Conservation (phyloP, 495 filamentous ascomycete genomes). For the Podospora pseudopauciseta region DNA sequence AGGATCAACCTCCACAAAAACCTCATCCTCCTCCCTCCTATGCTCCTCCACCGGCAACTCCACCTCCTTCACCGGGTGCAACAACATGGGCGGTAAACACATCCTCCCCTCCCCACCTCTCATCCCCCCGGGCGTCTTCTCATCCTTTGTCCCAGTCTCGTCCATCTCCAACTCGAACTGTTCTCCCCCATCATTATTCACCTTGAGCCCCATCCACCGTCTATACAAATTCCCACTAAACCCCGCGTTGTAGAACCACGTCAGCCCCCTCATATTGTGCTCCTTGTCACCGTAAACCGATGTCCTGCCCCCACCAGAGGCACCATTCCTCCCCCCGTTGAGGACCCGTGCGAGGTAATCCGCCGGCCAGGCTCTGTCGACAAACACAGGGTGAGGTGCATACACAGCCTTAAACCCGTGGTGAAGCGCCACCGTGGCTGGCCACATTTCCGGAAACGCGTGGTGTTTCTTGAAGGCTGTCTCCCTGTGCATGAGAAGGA, state of each 20-base stretch:
- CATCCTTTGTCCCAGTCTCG: slow-evolving; percentile 49
- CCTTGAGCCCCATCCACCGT: slow-evolving; percentile 79
- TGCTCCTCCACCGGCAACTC: slow-evolving; percentile 72
- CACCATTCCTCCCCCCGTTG: slow-evolving; percentile 81
- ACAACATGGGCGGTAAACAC: slow-evolving; percentile 87
- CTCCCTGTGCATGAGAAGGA: slow-evolving; percentile 85
- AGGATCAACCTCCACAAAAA: slow-evolving; percentile 39
- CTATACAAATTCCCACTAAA: slow-evolving; percentile 80
- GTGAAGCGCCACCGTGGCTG: slow-evolving; percentile 77
- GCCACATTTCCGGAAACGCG: slow-evolving; percentile 97
- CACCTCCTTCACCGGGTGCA: slow-evolving; percentile 90
- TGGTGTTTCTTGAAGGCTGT: slow-evolving; percentile 75
- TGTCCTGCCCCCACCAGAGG: slow-evolving; percentile 64
- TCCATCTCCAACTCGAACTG: slow-evolving; percentile 65
- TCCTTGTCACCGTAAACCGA: slow-evolving; percentile 81
- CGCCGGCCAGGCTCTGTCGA: slow-evolving; percentile 86
- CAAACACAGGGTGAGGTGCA: slow-evolving; percentile 84
- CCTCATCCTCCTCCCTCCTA: slow-evolving; percentile 29
- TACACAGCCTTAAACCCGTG: slow-evolving; percentile 95
- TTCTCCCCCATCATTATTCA: slow-evolving; percentile 84
- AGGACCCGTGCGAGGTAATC: slow-evolving; percentile 75
- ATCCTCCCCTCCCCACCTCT: slow-evolving; percentile 70
- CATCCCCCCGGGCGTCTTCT: slow-evolving; percentile 46
- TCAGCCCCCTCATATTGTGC: slow-evolving; percentile 83
- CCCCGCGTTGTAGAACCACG: slow-evolving; percentile 92